Conservation (phyloP, 345 rosid species). For the Mercurialis annua region DNA sequence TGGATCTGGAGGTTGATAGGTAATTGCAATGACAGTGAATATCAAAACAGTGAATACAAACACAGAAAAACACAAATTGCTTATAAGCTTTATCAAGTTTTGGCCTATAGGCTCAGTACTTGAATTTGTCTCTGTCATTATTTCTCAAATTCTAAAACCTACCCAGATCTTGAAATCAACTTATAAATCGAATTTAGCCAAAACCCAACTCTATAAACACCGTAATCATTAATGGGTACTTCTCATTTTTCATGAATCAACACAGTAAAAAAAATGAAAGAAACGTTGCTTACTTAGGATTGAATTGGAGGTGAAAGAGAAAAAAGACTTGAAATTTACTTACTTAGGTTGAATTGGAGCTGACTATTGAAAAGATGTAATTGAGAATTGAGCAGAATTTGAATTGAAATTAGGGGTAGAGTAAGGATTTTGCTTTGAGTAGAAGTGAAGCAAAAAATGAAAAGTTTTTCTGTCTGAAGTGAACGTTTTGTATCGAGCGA, state of each 20-base stretch:
- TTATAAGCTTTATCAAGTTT: slow-evolving; percentile 69
- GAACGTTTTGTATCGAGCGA: background rate
- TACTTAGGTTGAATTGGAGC: background rate
- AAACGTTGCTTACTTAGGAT: too few species aligned
- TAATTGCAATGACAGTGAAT: slow-evolving; percentile 76
- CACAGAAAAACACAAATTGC: slow-evolving; percentile 90
- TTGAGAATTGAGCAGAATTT: background rate
- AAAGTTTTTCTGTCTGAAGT: background rate
- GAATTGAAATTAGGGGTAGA: background rate
- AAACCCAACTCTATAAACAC: slow-evolving; percentile 6
- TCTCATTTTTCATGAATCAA: background rate
- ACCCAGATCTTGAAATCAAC: slow-evolving; percentile 15
- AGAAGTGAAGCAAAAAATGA: background rate
- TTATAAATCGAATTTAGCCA: slow-evolving; percentile 1
- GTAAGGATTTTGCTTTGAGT: background rate
- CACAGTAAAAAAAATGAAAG: background rate
- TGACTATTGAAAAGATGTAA: slow-evolving; percentile 1
- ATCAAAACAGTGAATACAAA: slow-evolving; percentile 81
- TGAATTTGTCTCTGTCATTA: slow-evolving; percentile 66
- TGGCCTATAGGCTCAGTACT: slow-evolving; percentile 72
- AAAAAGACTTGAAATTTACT: background rate
- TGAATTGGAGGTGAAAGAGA: background rate
- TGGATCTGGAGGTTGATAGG: slow-evolving; percentile 96
- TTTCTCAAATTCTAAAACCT: slow-evolving; percentile 17
- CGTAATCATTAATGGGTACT: slow-evolving; percentile 3